Base-by-base conservation (phyloP, 2,329 filamentous ascomycete genomes). In the Lasiodiplodia citricola region DNA sequence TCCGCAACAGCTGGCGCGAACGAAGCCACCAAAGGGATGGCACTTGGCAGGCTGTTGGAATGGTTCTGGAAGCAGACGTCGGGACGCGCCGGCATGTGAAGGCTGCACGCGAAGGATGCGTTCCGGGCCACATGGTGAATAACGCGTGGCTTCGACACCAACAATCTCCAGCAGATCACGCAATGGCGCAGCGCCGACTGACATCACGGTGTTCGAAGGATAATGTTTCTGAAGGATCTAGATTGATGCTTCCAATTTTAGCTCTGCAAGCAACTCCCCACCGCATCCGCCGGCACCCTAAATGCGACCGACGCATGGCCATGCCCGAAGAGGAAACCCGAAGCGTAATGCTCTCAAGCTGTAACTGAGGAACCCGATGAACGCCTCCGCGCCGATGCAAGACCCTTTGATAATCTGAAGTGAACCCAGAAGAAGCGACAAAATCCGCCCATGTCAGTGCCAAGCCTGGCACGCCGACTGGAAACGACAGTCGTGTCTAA, bases 401-500 rank as follows among this genome's bases (percentile, higher is more conserved):
- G 31, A 67, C 65, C 65, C 38, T 37, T 50, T 13, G n/a, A 44
- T 62, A 50, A 37, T 13, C 25, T 16, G 18, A 35, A 35, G 31
- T 35, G 31, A n/a, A 37, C 16, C 21, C 21, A 18, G n/a, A 38
- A 58, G 21, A 67, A 58, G 37, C 60, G 41, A 63, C 10, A 63
- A 35, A 51, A 44, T 65, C 62, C 62, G 63, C 63, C 37, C 55
- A 37, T 52, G 60, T 54, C 52, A 44, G 50, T 54, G 63, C 63
- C 63, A 5, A 44, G 23, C 50, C 50, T n/a, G 56, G 56, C 66
- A 38, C 50, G 50, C 38, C 56, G 65, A 54, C 31, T 62, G 31
- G 56, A 50, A 68, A 62, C 66, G 66, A 68, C 66, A 52, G 66
- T 68, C 31, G 41, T 68, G 55, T 60, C 50, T 60, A 68, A 68